Evolutionary conservation across 2,329 filamentous ascomycete species (phyloP), one percentile per base, ranked within the genome.

Genomic region (Cercospora beticola): DNA sequence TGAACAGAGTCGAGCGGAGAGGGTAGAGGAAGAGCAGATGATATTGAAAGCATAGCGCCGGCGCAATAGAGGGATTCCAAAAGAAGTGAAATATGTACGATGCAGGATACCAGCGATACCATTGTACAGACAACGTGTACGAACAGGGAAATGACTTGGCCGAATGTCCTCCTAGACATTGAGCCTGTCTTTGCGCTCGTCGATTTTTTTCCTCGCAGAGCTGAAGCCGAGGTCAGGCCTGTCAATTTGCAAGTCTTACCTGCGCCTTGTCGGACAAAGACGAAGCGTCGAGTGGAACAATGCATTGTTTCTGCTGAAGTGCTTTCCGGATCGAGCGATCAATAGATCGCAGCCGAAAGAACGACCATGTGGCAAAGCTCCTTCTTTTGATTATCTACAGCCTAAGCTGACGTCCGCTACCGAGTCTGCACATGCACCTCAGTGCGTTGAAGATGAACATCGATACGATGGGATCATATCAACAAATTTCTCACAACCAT

Each of bases 1-100:
- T 89, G 75, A 90, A 90, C 79, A 84, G 81, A 73, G 81, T 87
- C 67, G 86, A 88, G 70, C 82, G 88, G 72, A 83, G 82, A 73
- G 79, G 78, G 5, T 79, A 65, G 67, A 64, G 66, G 16, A 43
- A 49, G 26, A 28, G 26, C 7, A 31, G 9, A 23, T 52, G 36
- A 26, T 26, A n/a, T 30, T 49, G 14, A 14, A 57, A 67, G 70
- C 69, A 72, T 72, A 71, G 67, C 70, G 65, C 67, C 36, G 70
- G 70, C 70, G 70, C 66, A 68, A 54, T 30, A 52, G 30, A 61
- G 21, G 57, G 54, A 23, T 52, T 62, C 30, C 10, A 7, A 30
- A 52, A 28, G n/a, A 10, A 23, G 21, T 12, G 23, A 56, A 33
- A 66, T 4, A 21, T 30, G 43, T 52, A 30, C 43, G 64, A 56